phyloP scores from a whole-genome alignment of 768 basidiomycete species.

The Erythrobasidium yunnanense region DNA sequence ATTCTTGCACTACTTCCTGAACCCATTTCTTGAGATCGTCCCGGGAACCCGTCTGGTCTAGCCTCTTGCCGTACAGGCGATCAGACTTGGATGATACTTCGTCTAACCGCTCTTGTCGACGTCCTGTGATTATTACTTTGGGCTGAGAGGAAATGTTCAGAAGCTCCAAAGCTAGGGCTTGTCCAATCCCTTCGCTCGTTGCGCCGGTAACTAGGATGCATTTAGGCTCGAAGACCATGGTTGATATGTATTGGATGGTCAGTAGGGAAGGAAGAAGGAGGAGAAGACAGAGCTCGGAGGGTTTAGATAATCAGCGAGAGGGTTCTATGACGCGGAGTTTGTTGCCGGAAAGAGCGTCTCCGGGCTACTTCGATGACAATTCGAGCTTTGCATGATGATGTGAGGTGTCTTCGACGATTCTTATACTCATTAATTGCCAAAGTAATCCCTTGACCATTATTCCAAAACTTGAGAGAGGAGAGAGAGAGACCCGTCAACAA shows the following conservation, averaged over 20 bases:
- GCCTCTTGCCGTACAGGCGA: not conserved
- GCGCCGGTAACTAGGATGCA: constrained; percentile 7
- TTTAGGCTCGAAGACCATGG: constrained; percentile 14
- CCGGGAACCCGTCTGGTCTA: not conserved
- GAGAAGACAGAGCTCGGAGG: too few species aligned
- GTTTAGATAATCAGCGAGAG: not conserved
- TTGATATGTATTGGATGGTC: too few species aligned
- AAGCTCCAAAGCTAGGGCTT: not conserved
- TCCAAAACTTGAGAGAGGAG: too few species aligned
- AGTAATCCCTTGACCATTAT: too few species aligned
- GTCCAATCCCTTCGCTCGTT: not conserved
- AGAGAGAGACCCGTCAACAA: too few species aligned
- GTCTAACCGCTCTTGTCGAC: constrained; percentile 7
- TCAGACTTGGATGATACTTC: not conserved
- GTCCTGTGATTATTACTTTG: constrained; percentile 8
- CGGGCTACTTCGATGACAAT: not conserved
- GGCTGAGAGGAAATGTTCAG: not conserved
- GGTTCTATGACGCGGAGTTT: not conserved
- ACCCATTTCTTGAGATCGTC: constrained; percentile 9
- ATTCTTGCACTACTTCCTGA: not conserved
- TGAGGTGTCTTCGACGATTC: not conserved
- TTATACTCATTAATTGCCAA: too few species aligned
- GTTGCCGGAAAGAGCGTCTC: not conserved
- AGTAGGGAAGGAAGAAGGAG: too few species aligned
- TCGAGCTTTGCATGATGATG: not conserved